Base-by-base conservation (phyloP, 2,329 filamentous ascomycete species). In the Penicillium sp. region DNA sequence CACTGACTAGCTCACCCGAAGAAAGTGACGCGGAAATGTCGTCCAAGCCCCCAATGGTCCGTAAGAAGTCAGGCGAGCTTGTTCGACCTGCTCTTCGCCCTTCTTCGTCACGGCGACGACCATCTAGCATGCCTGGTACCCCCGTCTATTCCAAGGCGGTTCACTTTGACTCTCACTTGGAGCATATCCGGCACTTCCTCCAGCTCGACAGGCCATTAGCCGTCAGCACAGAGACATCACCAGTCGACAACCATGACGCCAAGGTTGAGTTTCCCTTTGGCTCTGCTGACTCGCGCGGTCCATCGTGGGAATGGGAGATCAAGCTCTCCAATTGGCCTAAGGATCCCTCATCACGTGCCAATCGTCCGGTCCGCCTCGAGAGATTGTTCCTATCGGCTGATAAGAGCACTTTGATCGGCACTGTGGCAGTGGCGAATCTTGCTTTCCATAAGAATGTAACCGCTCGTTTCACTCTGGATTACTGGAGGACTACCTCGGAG, bases 401-500 rank as follows among this genome's bases (percentile, higher is more conserved):
- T 67, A 89, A 94, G 63, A 91, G 91, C 72, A 87, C 79, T 1
- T 72, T 98, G 57, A 77, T 95, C 44, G 93, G 93, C 12, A 86
- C 83, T 17, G 79, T 95, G 45, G 86, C 83, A 7, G 90, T 95
- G 21, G 83, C 85, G 65, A 98, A 98, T 69, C 71, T 97, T 38
- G 82, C 89, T 0, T 98, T 95, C 72, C 80, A 90, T 47, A 98
- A 98, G 72, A 70, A 77, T 6, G 88, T 98, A 47, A 82, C 85
- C n/a, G 91, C 88, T 67, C 83, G 93, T 44, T 98, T 98, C 69
- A 98, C 93, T 0, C 79, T 96, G 41, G 93, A 98, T 69, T 93
- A 95, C 72, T 98, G 93, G 93, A 95, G 95, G 77, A 98, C 93
- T 0, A 94, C 90, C 0, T 98, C 93, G 0, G 93, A 98, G 66